Conservation (phyloP, 2,329 filamentous ascomycete genomes). For the Cercospora zeina region DNA sequence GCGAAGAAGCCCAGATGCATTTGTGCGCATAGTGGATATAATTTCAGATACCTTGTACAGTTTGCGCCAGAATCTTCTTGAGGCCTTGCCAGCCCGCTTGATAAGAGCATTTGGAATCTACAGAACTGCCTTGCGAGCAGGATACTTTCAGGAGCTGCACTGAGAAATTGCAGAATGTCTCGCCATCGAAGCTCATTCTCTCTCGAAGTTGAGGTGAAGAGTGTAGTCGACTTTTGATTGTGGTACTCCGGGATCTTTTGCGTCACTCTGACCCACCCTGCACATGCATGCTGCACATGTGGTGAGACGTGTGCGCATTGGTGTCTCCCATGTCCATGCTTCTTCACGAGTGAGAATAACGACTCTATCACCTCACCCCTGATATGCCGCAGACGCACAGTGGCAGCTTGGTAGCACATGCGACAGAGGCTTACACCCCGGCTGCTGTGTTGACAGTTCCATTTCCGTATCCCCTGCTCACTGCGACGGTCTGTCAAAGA, state of each 20-base stretch:
- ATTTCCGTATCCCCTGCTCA: no score
- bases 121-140: background rate
- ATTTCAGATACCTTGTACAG: conserved; percentile 7
- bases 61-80: background rate
- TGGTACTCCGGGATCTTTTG: conserved; percentile 5
- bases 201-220: background rate
- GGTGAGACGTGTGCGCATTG: conserved; percentile 6
- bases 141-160: background rate
- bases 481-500: background rate
- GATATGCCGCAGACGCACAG: background rate
- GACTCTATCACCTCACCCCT: background rate
- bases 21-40: background rate
- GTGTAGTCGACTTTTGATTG: background rate
- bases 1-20: background rate
- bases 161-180: background rate
- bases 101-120: background rate
- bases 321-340: background rate
- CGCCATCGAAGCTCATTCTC: background rate
- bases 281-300: conserved; percentile 8
- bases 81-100: background rate
- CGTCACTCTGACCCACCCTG: conserved; percentile 6
- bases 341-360: background rate
- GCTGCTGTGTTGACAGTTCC: no score
- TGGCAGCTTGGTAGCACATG: background rate
- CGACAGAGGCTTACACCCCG: background rate